Evolutionary conservation across 129 eudicot genomes (phyloP), one percentile per base, ranked within the genome.

Genomic region (Escallonia herrerae): DNA sequence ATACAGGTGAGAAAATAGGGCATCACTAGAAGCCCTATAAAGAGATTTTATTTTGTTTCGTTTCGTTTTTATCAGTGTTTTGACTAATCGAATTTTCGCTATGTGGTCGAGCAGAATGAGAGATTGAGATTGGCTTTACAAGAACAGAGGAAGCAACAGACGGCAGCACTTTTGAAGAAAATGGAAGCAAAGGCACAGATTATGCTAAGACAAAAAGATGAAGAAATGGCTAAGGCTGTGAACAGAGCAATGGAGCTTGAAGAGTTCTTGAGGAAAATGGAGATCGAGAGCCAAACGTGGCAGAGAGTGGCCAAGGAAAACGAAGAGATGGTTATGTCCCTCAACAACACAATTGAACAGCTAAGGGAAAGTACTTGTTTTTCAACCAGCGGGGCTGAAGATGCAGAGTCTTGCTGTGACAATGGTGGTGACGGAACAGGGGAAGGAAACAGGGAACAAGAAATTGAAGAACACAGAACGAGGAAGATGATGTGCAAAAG

Each of bases 321-420:
- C 33, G 98, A 93, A 72, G 84, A 77, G 59, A 76, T 84, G 85
- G 79, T 82, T 14, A 69, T 61, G 3, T 66, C 83, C 50, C 64
- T 93, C 46, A 83, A 72, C 74, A 68, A 70, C 57, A 67, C 81
- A 48, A 81, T 91, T 8, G 83, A 85, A 41, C 77, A 82, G 60
- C 63, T 88, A 15, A 79, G 60, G 43, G 91, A 75, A 33, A 74
- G 55, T 55, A 66, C 63, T 6, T 60, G 52, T 41, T 52, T 70
- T 15, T 48, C 73, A 5, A 40, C 74, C 15, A 74, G 77, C 43
- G 86, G 55, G 5, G 87, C 65, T 9, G 91, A 83, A 22, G 98
- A 93, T 62, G 87, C 89, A 46, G 95, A 82, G n/a, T 93, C 96
- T 11, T 83, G 95, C 42, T 93, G 96, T 55, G 68, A 53, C 9